Evolutionary conservation across 225 moss, liverwort and hornwort genomes (phyloP).

Genomic region (Rhytidiadelphus loreus): DNA sequence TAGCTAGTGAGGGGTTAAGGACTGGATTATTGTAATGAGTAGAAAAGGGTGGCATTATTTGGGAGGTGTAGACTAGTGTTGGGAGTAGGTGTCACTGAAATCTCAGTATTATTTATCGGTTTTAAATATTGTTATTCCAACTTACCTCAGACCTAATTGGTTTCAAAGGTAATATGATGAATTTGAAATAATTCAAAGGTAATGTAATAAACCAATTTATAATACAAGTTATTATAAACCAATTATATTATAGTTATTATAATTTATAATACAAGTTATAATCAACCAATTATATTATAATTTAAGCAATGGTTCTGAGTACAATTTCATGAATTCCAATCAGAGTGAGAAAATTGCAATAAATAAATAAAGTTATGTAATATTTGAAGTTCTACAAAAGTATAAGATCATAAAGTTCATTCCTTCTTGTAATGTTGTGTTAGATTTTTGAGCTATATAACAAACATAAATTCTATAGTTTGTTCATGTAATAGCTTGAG

Average conservation of each 20-base stretch:
- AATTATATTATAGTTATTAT: too few relatives aligned
- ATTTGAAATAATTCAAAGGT: too few relatives aligned
- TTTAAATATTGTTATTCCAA: background rate
- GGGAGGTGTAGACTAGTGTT: background rate
- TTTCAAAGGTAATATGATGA: background rate
- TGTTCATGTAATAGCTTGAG: background rate
- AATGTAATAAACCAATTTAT: too few relatives aligned
- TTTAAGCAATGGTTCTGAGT: too few relatives aligned
- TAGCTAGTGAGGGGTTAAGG: too few relatives aligned
- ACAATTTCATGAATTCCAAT: background rate
- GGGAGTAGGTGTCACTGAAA: fast-evolving
- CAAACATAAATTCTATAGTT: fast-evolving
- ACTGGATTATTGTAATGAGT: too few relatives aligned
- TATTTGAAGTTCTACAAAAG: background rate
- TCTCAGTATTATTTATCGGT: too few relatives aligned
- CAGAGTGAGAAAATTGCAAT: fast-evolving
- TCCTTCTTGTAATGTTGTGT: too few relatives aligned
- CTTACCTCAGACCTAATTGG: background rate
- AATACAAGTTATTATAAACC: too few relatives aligned
- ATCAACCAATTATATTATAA: too few relatives aligned
- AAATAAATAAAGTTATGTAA: background rate
- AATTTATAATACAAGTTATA: too few relatives aligned
- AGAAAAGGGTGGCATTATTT: background rate
- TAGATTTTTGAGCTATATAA: background rate
- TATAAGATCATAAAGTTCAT: background rate